Evolutionary conservation across 495 filamentous ascomycete species (phyloP), one percentile per base, ranked within the genome.

Genomic region (Hypoxylon perforatum): DNA sequence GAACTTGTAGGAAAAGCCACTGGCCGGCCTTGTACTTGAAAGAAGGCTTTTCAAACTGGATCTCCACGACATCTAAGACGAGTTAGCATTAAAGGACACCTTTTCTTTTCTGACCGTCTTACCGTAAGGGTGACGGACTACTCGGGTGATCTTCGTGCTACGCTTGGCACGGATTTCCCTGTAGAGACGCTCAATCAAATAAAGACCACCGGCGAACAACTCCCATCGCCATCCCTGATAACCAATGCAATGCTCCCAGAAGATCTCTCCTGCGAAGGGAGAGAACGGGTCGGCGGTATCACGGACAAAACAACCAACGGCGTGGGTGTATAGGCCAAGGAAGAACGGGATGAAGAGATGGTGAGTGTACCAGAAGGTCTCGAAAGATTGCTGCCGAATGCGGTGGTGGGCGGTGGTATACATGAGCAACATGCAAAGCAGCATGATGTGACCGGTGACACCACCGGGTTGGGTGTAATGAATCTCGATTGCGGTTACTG

Each of bases 291-390:
- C 61, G 10, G 80, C 68, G 3, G 87, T 88, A 68, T 96, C 89
- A 60, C 93, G 90, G 59, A 98, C 95, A 79, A 99, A 99, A 77
- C 95, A 99, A 41, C 92, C 92, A 12, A 92, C 92, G 9, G 95
- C 93, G 77, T 99, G 95, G 22, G 95, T 98, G 70, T 99, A 99
- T 45, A 98, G 86, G 15, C 84, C 92, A 39, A 99, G 84, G 73
- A 97, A 80, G 79, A 99, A 99, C 12, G 96, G 94, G 63, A 99
- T 90, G 74, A 97, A 97, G 9, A 99, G 86, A 67, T 99, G 96
- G 76, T 99, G 95, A 10, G 92, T 97, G 77, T 99, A 99, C 95
- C 94, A 98, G 74, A 99, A 99, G 1, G 94, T 94, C 78, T 99
- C 95, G 76, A 91, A 99, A 1, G 91, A 96, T 73, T 99, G 95